A percentile compares a stretch with the other conserved stretches of the same genome.
Conservation (phyloP, 2,329 filamentous ascomycete genomes). For the Monilinia laxa region DNA sequence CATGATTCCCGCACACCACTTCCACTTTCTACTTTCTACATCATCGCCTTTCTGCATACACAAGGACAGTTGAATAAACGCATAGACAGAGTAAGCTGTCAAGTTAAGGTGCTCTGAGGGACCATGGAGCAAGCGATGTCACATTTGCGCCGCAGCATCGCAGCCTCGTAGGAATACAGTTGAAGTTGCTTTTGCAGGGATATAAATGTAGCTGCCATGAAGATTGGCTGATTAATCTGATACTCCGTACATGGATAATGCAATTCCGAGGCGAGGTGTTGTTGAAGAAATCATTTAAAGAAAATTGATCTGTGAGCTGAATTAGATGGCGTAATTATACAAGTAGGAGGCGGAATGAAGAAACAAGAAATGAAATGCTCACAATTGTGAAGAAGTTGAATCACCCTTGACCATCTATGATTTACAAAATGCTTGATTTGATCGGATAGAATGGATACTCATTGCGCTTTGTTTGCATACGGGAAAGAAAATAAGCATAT, state of each 20-base stretch:
- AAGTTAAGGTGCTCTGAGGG: not conserved
- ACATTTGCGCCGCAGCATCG: slow-evolving; percentile 7
- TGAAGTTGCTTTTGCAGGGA: slow-evolving; percentile 19
- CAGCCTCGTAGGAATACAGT: slow-evolving; percentile 21
- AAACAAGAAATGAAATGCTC: not conserved
- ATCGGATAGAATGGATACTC: not conserved
- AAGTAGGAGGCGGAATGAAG: not conserved
- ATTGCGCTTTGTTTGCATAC: not conserved
- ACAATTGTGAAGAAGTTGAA: not conserved
- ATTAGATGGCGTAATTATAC: not conserved
- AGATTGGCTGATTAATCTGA: not conserved
- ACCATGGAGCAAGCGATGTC: slow-evolving; percentile 1
- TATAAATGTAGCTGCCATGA: not conserved
- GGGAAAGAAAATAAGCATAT: not conserved
- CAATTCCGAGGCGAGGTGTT: not conserved
- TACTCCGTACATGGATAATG: not conserved
- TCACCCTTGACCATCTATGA: not conserved
- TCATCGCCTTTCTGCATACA: not conserved
- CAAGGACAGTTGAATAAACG: not conserved
- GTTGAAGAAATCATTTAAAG: slow-evolving; percentile 5
- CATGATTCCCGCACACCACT: not conserved
- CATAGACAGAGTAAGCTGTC: slow-evolving; percentile 12
- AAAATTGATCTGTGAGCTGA: slow-evolving; percentile 1
- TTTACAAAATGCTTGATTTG: slow-evolving; percentile 2
- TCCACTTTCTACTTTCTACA: not conserved